phyloP scores from a whole-genome alignment of 345 rosid species.

The Moricandia moricandioides region DNA sequence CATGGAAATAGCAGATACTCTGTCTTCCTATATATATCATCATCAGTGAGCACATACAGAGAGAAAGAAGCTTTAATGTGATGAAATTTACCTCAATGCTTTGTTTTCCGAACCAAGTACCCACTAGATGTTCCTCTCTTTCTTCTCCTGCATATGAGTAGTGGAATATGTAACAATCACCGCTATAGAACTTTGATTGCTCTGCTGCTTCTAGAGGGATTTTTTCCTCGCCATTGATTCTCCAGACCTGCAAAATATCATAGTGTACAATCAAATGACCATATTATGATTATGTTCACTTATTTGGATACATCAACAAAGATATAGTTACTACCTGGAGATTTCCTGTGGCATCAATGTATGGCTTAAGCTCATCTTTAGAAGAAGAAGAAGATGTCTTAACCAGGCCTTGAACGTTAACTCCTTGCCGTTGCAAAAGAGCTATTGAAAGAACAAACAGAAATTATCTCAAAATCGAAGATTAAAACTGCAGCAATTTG shows the following conservation, averaged over 20 bases:
- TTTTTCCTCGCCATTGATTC: slow-evolving; percentile 68
- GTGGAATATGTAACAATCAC: slow-evolving; percentile 86
- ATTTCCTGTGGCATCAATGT: slow-evolving; percentile 91
- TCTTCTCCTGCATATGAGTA: slow-evolving; percentile 95
- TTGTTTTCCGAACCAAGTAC: slow-evolving; percentile 95
- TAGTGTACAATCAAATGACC: slow-evolving; percentile 4
- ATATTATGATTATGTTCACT: not conserved
- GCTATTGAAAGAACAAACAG: slow-evolving; percentile 41
- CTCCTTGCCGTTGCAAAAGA: slow-evolving; percentile 88
- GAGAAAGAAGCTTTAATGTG: not conserved
- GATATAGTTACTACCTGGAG: slow-evolving; percentile 59
- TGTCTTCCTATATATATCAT: slow-evolving; percentile 60
- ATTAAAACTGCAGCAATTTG: not conserved
- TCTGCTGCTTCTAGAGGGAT: slow-evolving; percentile 69
- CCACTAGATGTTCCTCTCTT: slow-evolving; percentile 80
- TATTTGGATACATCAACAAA: slow-evolving; percentile 2
- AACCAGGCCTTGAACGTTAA: slow-evolving; percentile 82
- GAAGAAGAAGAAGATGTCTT: slow-evolving; percentile 56
- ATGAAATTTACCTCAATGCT: slow-evolving; percentile 63
- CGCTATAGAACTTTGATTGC: slow-evolving; percentile 80
- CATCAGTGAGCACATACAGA: slow-evolving; percentile 12
- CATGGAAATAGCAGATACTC: slow-evolving; percentile 64
- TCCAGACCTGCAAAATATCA: slow-evolving; percentile 69
- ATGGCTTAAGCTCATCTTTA: slow-evolving; percentile 79
- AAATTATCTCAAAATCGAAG: slow-evolving; percentile 1